These are phyloP conservation scores for Wickerhamomyces tratensis DNA, from an alignment of 805 yeast species.

Conservation along the genomic window DNA sequence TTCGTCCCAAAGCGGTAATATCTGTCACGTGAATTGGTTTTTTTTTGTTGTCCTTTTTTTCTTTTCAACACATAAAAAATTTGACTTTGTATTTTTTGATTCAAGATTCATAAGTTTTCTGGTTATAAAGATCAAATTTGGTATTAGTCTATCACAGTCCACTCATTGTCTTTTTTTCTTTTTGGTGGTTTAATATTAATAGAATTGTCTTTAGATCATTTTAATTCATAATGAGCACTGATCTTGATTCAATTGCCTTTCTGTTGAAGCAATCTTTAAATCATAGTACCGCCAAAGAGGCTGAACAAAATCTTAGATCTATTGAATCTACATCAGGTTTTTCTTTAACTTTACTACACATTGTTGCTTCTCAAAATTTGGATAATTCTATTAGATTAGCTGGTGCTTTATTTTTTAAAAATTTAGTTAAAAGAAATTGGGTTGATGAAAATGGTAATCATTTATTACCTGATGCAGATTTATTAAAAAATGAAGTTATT, in stretches of 20 bases:
- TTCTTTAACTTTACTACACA: slow-evolving; percentile 62
- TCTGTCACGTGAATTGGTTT: no score
- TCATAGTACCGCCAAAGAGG: slow-evolving; percentile 53
- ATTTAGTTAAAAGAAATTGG: slow-evolving; percentile 79
- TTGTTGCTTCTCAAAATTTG: slow-evolving; percentile 55
- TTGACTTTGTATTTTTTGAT: no score
- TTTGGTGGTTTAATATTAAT: no score
- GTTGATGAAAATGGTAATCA: slow-evolving; percentile 83
- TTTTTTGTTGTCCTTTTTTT: no score
- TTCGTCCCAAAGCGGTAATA: no score
- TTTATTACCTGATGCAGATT: slow-evolving; percentile 55
- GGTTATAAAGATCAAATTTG: no score
- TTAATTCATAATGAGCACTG: slow-evolving; percentile 23
- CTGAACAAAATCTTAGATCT: slow-evolving; percentile 55
- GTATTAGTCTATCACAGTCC: no score
- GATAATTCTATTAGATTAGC: slow-evolving; percentile 63
- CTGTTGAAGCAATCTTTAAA: slow-evolving; percentile 54
- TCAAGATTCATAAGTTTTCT: no score
- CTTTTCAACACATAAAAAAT: no score
- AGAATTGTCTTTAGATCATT: no score
- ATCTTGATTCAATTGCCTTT: slow-evolving; percentile 41
- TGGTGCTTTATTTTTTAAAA: slow-evolving; percentile 85
- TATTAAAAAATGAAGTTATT: slow-evolving; percentile 69
- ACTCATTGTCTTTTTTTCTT: no score
- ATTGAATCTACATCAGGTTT: slow-evolving; percentile 68